Conservation (phyloP, 352 stramenopile genomes). For the Phytophthora ohioensis region DNA sequence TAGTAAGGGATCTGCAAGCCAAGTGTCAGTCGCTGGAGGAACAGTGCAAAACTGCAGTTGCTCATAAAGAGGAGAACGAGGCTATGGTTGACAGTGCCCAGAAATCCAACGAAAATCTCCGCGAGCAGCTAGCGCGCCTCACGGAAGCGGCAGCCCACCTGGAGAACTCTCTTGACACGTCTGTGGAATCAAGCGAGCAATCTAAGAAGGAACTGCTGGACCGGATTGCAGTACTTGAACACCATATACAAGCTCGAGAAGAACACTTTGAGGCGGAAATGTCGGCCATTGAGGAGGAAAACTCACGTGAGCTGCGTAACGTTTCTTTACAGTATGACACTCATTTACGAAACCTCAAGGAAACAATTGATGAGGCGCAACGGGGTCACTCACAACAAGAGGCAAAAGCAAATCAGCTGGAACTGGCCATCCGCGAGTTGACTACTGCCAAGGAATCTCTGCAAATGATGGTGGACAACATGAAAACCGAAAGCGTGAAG, state of each 20-base stretch:
- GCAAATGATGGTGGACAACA: slow-evolving; percentile 35
- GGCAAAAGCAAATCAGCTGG: slow-evolving; percentile 25
- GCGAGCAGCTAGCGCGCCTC: slow-evolving; percentile 25
- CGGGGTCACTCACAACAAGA: slow-evolving; percentile 11
- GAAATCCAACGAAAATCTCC: slow-evolving; percentile 34
- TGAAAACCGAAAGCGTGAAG: slow-evolving; percentile 48
- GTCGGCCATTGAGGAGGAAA: slow-evolving; percentile 30
- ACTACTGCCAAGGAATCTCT: slow-evolving; percentile 41
- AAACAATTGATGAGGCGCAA: slow-evolving; percentile 31
- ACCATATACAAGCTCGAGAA: slow-evolving; percentile 36
- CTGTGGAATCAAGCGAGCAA: slow-evolving; percentile 40
- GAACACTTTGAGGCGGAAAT: slow-evolving; percentile 40
- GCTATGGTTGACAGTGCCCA: slow-evolving; percentile 15
- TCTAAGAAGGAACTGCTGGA: slow-evolving; percentile 44
- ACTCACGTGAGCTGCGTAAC: slow-evolving; percentile 30
- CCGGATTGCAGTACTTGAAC: slow-evolving; percentile 39
- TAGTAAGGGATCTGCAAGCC: slow-evolving; percentile 55
- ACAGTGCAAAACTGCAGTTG: slow-evolving; percentile 28
- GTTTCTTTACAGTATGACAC: slow-evolving; percentile 43
- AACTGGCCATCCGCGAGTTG: slow-evolving; percentile 26
- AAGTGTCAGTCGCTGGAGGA: slow-evolving; percentile 48
- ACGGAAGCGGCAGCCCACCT: slow-evolving; percentile 33
- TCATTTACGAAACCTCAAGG: slow-evolving; percentile 37
- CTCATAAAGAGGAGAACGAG: slow-evolving; percentile 27
- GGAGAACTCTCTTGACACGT: slow-evolving; percentile 43